Evolutionary conservation across 1,284 basidiomycete genomes (phyloP).

Genomic region (Microbotryomycetes sp.): DNA sequence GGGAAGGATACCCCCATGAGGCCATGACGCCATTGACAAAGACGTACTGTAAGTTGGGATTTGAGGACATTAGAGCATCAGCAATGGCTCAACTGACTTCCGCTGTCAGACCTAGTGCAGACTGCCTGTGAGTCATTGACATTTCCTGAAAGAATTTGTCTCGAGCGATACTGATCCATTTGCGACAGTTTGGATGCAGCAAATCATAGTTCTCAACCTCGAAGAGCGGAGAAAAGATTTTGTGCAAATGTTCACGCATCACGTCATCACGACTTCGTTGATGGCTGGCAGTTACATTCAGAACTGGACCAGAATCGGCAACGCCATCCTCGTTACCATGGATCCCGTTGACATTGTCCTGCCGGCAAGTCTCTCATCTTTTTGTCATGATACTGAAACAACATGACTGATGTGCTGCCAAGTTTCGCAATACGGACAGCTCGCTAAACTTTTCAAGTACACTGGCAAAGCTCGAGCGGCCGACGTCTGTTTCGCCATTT

Average conservation of each 20-base stretch:
- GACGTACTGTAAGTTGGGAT: conserved; percentile 56
- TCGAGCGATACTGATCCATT: background rate
- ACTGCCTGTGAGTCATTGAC: conserved; percentile 52
- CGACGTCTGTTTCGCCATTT: conserved; percentile 71
- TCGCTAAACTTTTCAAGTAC: conserved; percentile 92
- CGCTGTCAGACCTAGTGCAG: conserved; percentile 60
- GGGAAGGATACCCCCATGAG: conserved; percentile 74
- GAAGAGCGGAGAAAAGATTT: conserved; percentile 81
- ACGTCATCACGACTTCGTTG: conserved; percentile 78
- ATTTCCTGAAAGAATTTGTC: background rate
- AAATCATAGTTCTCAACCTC: conserved; percentile 82
- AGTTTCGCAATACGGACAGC: conserved; percentile 46
- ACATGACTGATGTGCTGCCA: background rate
- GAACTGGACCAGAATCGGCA: conserved; percentile 82
- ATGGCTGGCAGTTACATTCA: conserved; percentile 70
- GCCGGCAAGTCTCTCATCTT: conserved; percentile 59
- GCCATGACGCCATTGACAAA: conserved; percentile 73
- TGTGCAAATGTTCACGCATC: conserved; percentile 80
- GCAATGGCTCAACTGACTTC: background rate
- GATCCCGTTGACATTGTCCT: conserved; percentile 88
- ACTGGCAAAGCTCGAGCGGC: conserved; percentile 57
- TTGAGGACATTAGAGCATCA: background rate
- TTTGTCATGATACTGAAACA: conserved; percentile 7
- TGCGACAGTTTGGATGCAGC: conserved; percentile 69
- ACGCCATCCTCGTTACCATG: conserved; percentile 82